Conservation (phyloP, 306 rosid genomes). For the Citrullus amarus region DNA sequence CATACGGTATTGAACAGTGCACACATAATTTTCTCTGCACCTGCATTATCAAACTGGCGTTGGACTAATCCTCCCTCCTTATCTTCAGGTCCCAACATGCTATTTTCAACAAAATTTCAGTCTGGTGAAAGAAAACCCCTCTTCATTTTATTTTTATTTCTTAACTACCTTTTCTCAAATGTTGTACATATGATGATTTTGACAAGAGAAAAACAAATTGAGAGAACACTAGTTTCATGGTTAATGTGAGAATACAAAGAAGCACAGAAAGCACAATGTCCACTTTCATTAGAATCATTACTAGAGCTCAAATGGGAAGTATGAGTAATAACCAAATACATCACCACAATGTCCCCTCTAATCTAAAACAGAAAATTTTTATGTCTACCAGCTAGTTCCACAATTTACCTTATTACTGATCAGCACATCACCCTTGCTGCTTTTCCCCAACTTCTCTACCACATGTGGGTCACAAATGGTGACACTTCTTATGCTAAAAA, state of each 20-base stretch:
- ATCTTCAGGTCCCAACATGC: not conserved
- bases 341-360: not conserved
- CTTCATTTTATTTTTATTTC: not conserved
- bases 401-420: conserved; percentile 54
- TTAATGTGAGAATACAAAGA: not conserved
- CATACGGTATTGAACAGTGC: not conserved
- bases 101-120: not conserved
- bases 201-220: not conserved
- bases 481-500: conserved; percentile 55
- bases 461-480: conserved; percentile 47
- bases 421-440: conserved; percentile 37
- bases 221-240: not conserved
- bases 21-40: not conserved
- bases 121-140: not conserved
- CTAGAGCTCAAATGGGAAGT: not conserved
- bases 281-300: not conserved
- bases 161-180: not conserved
- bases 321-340: not conserved
- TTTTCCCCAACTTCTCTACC: conserved; percentile 35
- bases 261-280: not conserved
- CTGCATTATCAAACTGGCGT: not conserved
- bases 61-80: not conserved
- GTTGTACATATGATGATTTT: not conserved
- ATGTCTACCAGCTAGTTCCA: not conserved
- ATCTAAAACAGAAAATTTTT: not conserved